Conservation (phyloP, 305 asterid species). For the Plantago coronopus region DNA sequence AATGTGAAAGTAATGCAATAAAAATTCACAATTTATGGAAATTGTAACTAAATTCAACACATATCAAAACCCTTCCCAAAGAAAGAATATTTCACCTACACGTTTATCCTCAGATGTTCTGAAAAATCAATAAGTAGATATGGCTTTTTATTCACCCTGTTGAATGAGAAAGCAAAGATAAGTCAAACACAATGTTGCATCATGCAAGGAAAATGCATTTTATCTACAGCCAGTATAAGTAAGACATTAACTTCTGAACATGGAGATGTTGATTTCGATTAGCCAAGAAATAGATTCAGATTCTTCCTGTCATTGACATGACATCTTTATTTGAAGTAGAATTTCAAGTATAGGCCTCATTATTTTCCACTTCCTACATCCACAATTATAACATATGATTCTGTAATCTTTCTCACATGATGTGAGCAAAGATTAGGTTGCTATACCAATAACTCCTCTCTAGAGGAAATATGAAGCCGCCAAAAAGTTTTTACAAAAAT, state of each 20-base stretch:
- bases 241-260: background rate
- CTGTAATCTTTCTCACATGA: too few relatives aligned
- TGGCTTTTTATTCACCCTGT: conserved; percentile 69
- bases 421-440: too few relatives aligned
- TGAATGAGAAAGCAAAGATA: conserved; percentile 21
- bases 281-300: background rate
- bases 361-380: background rate
- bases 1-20: too few relatives aligned
- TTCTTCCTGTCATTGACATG: background rate
- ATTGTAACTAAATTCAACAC: background rate
- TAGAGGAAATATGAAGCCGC: too few relatives aligned
- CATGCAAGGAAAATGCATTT: background rate
- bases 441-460: too few relatives aligned
- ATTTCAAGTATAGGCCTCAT: background rate
- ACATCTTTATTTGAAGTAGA: too few relatives aligned
- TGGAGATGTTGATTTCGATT: background rate
- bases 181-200: conserved; percentile 15
- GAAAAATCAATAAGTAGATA: conserved; percentile 84
- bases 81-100: conserved; percentile 43
- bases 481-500: too few relatives aligned
- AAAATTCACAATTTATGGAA: background rate
- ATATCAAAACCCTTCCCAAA: background rate
- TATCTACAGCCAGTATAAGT: background rate
- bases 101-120: conserved; percentile 62
- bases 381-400: too few relatives aligned